Evolutionary conservation across 192 early-diverging fungal genomes (phyloP).

Genomic region (Coemansia sp.): DNA sequence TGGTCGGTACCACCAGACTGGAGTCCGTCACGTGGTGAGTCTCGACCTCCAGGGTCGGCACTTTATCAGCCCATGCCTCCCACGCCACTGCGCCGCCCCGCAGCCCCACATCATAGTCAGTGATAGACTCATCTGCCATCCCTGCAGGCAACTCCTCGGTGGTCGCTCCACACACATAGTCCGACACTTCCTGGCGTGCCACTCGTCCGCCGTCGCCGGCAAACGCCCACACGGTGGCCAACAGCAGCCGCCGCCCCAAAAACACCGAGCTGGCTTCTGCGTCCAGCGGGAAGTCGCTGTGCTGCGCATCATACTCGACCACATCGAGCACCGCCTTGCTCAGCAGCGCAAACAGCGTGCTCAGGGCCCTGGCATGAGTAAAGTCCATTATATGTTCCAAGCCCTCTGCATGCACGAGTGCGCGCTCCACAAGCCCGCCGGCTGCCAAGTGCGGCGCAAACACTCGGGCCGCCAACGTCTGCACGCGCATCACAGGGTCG

Average conservation of each 20-base stretch:
- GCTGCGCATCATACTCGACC: constrained; percentile 87
- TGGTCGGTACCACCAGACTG: constrained; percentile 95
- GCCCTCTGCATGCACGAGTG: constrained; percentile 65
- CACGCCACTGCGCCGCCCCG: constrained; percentile 72
- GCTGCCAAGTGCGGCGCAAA: constrained; percentile 69
- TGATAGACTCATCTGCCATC: constrained; percentile 56
- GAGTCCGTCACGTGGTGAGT: constrained; percentile 86
- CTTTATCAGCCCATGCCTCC: constrained; percentile 85
- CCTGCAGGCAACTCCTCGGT: constrained; percentile 72
- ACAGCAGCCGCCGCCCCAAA: constrained; percentile 77
- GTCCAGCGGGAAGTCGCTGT: constrained; percentile 92
- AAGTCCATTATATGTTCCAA: constrained; percentile 99
- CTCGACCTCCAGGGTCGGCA: constrained; percentile 95
- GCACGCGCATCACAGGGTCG: constrained; percentile 66
- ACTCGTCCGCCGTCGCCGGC: constrained; percentile 83
- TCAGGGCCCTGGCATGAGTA: constrained; percentile 77
- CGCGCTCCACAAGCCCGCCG: constrained; percentile 74
- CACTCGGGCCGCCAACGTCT: constrained; percentile 73
- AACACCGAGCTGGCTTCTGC: constrained; percentile 75
- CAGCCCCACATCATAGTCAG: constrained; percentile 90
- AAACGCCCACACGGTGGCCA: constrained; percentile 93
- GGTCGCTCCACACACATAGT: constrained; percentile 74
- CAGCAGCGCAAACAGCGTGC: constrained; percentile 87
- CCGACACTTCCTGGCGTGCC: constrained; percentile 69
- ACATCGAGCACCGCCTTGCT: constrained; percentile 83